phyloP scores from a whole-genome alignment of 441 rosid genomes.

The Euphorbia schlechtendalii region DNA sequence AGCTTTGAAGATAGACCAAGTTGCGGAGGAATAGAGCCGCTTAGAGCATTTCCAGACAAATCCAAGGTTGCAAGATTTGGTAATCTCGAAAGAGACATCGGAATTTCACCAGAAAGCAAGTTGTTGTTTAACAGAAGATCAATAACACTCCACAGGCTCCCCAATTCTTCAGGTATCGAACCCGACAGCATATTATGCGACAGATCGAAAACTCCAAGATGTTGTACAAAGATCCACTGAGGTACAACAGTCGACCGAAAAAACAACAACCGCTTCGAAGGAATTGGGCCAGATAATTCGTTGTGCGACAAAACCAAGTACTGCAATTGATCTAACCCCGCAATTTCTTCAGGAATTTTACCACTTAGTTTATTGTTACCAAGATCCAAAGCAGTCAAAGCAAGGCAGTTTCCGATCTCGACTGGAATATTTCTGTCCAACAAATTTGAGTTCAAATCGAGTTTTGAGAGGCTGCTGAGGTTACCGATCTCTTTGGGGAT shows the following conservation, averaged over 20 bases:
- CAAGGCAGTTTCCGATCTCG: slow-evolving; percentile 59
- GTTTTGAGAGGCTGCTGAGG: slow-evolving; percentile 52
- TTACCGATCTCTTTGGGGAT: slow-evolving; percentile 70
- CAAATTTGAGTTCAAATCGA: slow-evolving; percentile 63
- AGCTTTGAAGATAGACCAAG: slow-evolving; percentile 52
- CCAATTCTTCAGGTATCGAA: slow-evolving; percentile 60
- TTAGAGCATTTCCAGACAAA: slow-evolving; percentile 55
- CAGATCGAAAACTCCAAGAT: slow-evolving; percentile 75
- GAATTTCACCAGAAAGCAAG: slow-evolving; percentile 62
- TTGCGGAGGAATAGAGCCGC: slow-evolving; percentile 55
- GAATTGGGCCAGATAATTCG: slow-evolving; percentile 64
- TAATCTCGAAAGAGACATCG: slow-evolving; percentile 46
- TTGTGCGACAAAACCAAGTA: slow-evolving; percentile 79
- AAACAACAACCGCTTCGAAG: slow-evolving; percentile 48
- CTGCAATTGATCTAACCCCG: slow-evolving; percentile 60
- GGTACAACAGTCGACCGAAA: slow-evolving; percentile 62
- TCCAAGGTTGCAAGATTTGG: slow-evolving; percentile 65
- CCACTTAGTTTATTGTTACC: slow-evolving; percentile 74
- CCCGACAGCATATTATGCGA: slow-evolving; percentile 70
- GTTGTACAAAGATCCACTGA: slow-evolving; percentile 73
- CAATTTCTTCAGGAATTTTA: slow-evolving; percentile 48
- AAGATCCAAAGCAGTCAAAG: slow-evolving; percentile 69
- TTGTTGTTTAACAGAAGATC: slow-evolving; percentile 61
- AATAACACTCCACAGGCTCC: slow-evolving; percentile 54
- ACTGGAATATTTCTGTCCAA: slow-evolving; percentile 54